A percentile compares a stretch with the other conserved stretches of the same genome.
Conservation (phyloP, 1,284 basidiomycete genomes). For the Ceraceosorus bombacis region DNA sequence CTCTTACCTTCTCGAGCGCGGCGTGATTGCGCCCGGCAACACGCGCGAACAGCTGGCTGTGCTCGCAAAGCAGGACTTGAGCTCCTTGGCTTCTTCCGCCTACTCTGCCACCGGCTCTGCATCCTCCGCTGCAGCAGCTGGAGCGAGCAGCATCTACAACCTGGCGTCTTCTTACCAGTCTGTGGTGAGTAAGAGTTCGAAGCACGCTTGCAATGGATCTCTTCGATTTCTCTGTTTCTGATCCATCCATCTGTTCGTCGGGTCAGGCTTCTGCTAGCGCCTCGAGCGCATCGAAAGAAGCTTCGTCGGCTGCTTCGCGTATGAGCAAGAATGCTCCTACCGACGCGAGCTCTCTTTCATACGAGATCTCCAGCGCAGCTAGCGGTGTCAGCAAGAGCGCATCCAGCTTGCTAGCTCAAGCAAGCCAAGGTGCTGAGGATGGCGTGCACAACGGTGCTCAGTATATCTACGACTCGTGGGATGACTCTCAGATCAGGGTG, state of each 20-base stretch:
- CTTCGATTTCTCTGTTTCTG: constrained; percentile 27
- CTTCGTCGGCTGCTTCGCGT: constrained; percentile 24
- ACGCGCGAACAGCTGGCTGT: constrained; percentile 40
- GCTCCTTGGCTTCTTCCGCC: constrained; percentile 24
- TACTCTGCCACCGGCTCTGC: constrained; percentile 18
- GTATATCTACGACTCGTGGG: constrained; percentile 35
- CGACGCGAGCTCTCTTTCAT: constrained; percentile 7
- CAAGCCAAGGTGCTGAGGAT: constrained; percentile 13
- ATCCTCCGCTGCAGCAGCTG: constrained; percentile 17
- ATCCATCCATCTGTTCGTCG: constrained; percentile 16
- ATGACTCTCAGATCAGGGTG: not conserved
- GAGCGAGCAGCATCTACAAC: constrained; percentile 24
- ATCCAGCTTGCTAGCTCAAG: constrained; percentile 28
- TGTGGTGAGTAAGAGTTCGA: constrained; percentile 28
- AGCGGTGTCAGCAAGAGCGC: constrained; percentile 29
- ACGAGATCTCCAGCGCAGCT: constrained; percentile 7
- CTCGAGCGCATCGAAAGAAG: constrained; percentile 19
- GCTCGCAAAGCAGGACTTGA: constrained; percentile 41
- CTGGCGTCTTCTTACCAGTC: constrained; percentile 32
- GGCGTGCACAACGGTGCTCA: constrained; percentile 18
- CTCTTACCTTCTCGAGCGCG: constrained; percentile 44
- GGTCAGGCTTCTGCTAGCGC: constrained; percentile 28
- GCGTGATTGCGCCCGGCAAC: constrained; percentile 41
- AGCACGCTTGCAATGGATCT: constrained; percentile 7
- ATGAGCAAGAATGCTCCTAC: constrained; percentile 18